Evolutionary conservation across 768 basidiomycete genomes (phyloP).

Genomic region (Calocybe cyanea): DNA sequence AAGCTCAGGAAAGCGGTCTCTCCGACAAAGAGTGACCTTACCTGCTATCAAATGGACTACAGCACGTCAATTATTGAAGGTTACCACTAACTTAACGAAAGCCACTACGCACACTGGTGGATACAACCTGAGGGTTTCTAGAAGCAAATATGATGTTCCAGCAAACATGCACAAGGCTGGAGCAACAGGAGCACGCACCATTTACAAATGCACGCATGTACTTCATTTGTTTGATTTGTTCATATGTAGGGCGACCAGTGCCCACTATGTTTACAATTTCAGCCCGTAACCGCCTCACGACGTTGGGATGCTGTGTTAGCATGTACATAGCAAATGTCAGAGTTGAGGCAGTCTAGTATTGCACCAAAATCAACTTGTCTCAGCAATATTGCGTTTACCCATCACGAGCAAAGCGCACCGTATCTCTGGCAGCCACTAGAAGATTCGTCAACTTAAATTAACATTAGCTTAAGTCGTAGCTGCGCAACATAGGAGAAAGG

Average conservation of each 20-base stretch:
- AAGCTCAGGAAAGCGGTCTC: neutral
- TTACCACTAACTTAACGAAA: too few species aligned
- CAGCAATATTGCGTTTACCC: neutral
- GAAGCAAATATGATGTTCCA: neutral
- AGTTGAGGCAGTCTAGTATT: constrained; percentile 46
- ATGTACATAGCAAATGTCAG: constrained; percentile 54
- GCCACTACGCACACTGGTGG: constrained; percentile 39
- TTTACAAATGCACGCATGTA: constrained; percentile 58
- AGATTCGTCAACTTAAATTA: constrained; percentile 30
- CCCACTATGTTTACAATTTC: constrained; percentile 50
- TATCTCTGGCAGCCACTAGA: constrained; percentile 42
- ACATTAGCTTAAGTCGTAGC: neutral
- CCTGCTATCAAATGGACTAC: constrained; percentile 36
- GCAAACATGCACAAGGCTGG: neutral
- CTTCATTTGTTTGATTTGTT: constrained; percentile 54
- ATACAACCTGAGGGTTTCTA: constrained; percentile 52
- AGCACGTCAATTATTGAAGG: neutral
- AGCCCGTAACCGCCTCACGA: constrained; percentile 40
- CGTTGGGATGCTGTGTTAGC: constrained; percentile 48
- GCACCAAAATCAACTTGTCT: too few species aligned
- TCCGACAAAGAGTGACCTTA: constrained; percentile 1
- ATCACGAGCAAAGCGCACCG: constrained; percentile 18
- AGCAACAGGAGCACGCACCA: constrained; percentile 24
- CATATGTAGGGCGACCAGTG: constrained; percentile 43
- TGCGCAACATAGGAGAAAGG: neutral